Conservation (phyloP, 2,329 filamentous ascomycete genomes). For the Aureobasidium sp. region DNA sequence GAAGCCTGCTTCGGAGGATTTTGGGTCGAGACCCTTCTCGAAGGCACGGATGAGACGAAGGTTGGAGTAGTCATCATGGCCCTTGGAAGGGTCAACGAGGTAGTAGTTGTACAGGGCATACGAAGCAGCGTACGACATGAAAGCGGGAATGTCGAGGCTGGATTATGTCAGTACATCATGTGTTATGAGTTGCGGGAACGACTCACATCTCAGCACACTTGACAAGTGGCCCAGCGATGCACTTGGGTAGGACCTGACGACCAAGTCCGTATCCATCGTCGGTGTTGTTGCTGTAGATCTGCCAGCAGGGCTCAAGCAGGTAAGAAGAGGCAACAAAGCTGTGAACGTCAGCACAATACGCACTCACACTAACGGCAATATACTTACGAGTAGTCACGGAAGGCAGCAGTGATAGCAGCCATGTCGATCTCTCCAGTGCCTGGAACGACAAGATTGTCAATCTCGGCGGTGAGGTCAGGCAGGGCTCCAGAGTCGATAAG, state of each 20-base stretch:
- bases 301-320: conserved; percentile 82
- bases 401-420: conserved; percentile 73
- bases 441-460: conserved; percentile 33
- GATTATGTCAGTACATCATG: conserved; percentile 18
- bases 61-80: conserved; percentile 47
- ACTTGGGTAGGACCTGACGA: conserved; percentile 60
- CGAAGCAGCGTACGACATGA: conserved; percentile 66
- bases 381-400: conserved; percentile 66
- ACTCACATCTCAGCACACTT: conserved; percentile 78
- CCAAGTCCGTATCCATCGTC: conserved; percentile 72
- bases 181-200: not conserved
- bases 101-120: conserved; percentile 57
- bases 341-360: not conserved
- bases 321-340: conserved; percentile 77
- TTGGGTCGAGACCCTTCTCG: conserved; percentile 76
- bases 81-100: conserved; percentile 46
- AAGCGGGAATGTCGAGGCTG: conserved; percentile 59
- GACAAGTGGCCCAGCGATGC: conserved; percentile 72
- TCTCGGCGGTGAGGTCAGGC: conserved; percentile 62
- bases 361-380: no score
- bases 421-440: conserved; percentile 65
- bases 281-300: conserved; percentile 47
- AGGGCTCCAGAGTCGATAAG: conserved; percentile 57
- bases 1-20: conserved; percentile 86
- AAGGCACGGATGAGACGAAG: conserved; percentile 84